Percentiles rank a stretch among this genome's conserved stretches.
These are phyloP conservation scores for Ceratocystis alfenasii DNA, from an alignment of 2,329 filamentous ascomycete genomes.

Conservation along the genomic window DNA sequence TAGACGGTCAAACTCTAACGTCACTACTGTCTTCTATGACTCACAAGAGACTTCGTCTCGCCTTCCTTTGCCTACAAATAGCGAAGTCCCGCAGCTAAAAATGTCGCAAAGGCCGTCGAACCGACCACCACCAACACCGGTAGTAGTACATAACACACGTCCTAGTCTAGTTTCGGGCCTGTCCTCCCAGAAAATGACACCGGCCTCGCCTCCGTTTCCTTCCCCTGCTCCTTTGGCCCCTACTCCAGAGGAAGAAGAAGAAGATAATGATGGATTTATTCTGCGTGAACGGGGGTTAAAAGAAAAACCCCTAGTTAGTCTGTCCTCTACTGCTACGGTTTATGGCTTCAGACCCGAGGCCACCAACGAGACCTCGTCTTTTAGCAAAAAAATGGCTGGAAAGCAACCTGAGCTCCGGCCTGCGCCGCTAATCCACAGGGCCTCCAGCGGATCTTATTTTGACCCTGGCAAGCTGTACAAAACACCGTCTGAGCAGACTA, in stretches of 20 bases:
- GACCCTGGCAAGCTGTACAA: background rate
- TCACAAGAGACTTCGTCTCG: conserved; percentile 25
- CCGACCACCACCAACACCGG: background rate
- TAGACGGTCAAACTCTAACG: conserved; percentile 25
- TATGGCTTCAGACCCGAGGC: background rate
- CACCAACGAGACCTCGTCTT: conserved; percentile 4
- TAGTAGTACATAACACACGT: conserved; percentile 14
- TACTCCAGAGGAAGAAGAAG: conserved; percentile 16
- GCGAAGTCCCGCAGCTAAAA: background rate
- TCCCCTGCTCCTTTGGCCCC: conserved; percentile 12
- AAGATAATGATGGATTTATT: background rate
- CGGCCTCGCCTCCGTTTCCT: background rate
- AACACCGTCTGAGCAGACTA: background rate
- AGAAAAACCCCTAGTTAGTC: background rate
- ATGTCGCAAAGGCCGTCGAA: background rate
- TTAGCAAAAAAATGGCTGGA: conserved; percentile 38
- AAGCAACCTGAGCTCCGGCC: conserved; percentile 33
- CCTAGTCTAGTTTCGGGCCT: background rate
- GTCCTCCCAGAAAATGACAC: background rate
- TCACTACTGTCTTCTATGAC: conserved; percentile 26
- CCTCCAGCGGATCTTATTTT: conserved; percentile 2
- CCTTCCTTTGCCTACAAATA: background rate
- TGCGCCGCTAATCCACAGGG: conserved; percentile 8
- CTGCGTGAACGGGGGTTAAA: background rate
- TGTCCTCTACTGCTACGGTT: background rate